phyloP scores from a whole-genome alignment of 2,329 filamentous ascomycete genomes.

The Tolypocladium endophyticum region DNA sequence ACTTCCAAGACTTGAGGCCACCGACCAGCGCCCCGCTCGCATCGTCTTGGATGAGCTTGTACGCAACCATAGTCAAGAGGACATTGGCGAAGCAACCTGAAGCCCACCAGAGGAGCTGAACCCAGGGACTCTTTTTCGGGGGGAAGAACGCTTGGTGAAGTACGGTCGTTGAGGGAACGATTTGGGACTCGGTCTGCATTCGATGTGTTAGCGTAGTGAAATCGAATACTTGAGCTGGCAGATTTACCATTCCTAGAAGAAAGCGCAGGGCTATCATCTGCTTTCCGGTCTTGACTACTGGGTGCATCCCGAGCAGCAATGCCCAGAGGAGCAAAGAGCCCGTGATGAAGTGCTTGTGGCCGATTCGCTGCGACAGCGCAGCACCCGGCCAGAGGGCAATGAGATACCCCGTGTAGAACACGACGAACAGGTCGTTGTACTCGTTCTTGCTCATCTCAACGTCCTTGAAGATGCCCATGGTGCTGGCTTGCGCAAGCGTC shows the following conservation, averaged over 20 bases:
- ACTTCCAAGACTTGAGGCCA: slow-evolving; percentile 19
- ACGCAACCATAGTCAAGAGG: slow-evolving; percentile 16
- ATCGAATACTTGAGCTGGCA: neutral
- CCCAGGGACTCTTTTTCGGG: slow-evolving; percentile 16
- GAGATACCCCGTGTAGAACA: slow-evolving; percentile 13
- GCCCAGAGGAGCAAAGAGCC: slow-evolving; percentile 12
- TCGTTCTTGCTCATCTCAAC: slow-evolving; percentile 10
- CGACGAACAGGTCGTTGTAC: slow-evolving; percentile 12
- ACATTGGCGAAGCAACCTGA: slow-evolving; percentile 16
- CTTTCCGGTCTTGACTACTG: slow-evolving; percentile 10
- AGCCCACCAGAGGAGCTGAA: slow-evolving; percentile 17
- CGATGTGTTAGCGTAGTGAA: neutral
- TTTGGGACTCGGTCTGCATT: slow-evolving; percentile 14
- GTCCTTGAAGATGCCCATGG: slow-evolving; percentile 15
- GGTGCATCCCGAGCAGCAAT: slow-evolving; percentile 11
- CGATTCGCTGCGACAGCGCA: slow-evolving; percentile 9
- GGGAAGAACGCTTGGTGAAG: slow-evolving; percentile 17
- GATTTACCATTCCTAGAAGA: slow-evolving; percentile 11
- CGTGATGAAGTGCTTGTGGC: slow-evolving; percentile 13
- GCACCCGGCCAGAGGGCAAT: slow-evolving; percentile 13
- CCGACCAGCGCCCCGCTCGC: slow-evolving; percentile 6
- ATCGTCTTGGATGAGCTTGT: slow-evolving; percentile 14
- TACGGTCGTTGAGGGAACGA: slow-evolving; percentile 15
- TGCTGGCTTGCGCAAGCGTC: slow-evolving; percentile 11
- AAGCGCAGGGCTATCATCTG: slow-evolving; percentile 12